Conservation (phyloP, 345 rosid genomes). For the Populus deltoides region DNA sequence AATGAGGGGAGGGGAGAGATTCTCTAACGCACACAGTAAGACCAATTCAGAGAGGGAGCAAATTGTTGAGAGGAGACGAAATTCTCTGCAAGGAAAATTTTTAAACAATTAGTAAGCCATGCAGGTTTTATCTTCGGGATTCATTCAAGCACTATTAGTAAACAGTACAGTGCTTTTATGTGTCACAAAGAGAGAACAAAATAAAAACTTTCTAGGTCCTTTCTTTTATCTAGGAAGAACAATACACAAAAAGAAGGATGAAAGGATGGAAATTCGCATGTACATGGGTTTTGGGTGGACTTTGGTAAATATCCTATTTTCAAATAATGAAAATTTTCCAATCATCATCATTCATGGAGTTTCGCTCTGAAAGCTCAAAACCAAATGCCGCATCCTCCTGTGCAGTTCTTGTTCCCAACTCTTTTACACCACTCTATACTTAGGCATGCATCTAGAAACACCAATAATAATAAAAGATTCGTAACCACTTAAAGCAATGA, state of each 20-base stretch:
- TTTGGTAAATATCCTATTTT: not conserved
- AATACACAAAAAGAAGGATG: not conserved
- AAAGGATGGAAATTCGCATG: not conserved
- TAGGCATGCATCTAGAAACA: constrained; percentile 48
- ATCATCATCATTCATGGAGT: not conserved
- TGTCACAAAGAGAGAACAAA: not conserved
- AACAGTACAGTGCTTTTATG: not conserved
- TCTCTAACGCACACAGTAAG: not conserved
- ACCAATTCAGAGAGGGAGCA: too few relatives aligned
- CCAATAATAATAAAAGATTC: constrained; percentile 2
- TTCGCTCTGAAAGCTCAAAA: not conserved
- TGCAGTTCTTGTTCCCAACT: not conserved
- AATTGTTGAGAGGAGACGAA: not conserved
- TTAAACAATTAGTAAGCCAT: not conserved
- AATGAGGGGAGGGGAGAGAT: not conserved
- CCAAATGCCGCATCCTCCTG: not conserved
- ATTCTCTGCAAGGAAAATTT: too few relatives aligned
- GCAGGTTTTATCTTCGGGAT: not conserved
- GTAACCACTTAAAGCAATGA: not conserved
- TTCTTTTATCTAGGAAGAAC: not conserved
- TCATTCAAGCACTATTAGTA: not conserved
- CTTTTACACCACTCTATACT: constrained; percentile 32
- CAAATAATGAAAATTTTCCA: not conserved
- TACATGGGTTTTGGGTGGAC: not conserved
- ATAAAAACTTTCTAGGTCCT: not conserved